phyloP scores from a whole-genome alignment of 352 stramenopile species.

The Phytophthora citrophthora region DNA sequence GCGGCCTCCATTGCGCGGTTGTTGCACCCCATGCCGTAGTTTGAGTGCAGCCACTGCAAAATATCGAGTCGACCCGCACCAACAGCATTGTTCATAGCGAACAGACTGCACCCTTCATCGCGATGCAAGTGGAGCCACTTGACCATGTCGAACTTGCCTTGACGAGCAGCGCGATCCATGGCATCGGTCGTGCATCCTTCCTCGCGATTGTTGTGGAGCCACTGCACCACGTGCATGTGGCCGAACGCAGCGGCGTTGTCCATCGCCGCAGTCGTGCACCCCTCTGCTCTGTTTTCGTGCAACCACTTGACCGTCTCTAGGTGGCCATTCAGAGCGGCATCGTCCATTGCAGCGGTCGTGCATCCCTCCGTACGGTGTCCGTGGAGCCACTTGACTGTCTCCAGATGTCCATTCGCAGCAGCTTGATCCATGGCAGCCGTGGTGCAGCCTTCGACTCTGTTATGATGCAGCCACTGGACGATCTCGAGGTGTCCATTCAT shows the following conservation, averaged over 20 bases:
- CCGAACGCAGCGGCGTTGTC: constrained; percentile 29
- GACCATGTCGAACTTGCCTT: constrained; percentile 43
- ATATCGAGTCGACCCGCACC: constrained; percentile 34
- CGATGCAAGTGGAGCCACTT: constrained; percentile 36
- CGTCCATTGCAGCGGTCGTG: constrained; percentile 23
- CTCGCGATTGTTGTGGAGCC: constrained; percentile 27
- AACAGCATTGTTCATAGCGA: constrained; percentile 35
- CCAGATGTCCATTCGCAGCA: constrained; percentile 47
- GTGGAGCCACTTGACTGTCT: constrained; percentile 65
- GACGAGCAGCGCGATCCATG: constrained; percentile 39
- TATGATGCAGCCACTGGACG: constrained; percentile 36
- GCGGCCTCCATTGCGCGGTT: constrained; percentile 30
- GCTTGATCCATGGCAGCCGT: constrained; percentile 27
- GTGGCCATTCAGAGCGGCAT: constrained; percentile 25
- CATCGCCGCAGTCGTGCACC: constrained; percentile 23
- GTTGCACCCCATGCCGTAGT: constrained; percentile 28
- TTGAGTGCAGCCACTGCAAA: constrained; percentile 31
- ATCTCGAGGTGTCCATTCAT: constrained; percentile 34
- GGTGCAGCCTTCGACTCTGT: constrained; percentile 29
- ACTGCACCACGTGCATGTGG: constrained; percentile 38
- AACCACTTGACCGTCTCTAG: constrained; percentile 16
- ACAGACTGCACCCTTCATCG: constrained; percentile 28
- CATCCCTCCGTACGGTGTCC: constrained; percentile 37
- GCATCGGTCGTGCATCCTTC: constrained; percentile 31
- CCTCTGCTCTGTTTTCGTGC: constrained; percentile 18